Percentiles rank a stretch among this genome's conserved stretches.
These are phyloP conservation scores for Prosopis cineraria DNA, from an alignment of 306 rosid genomes.

Conservation along the genomic window DNA sequence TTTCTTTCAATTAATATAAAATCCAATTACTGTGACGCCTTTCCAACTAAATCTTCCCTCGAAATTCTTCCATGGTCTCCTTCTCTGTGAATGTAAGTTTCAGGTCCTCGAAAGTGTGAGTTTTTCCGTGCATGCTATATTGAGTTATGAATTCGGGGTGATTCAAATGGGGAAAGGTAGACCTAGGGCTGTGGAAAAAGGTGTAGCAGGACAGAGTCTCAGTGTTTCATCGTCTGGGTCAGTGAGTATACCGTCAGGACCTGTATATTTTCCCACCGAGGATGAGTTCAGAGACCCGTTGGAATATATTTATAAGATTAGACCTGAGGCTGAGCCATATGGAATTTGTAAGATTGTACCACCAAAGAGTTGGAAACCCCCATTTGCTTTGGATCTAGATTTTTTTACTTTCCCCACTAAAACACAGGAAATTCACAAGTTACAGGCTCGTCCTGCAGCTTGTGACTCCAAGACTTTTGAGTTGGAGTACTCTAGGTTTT, in stretches of 20 bases:
- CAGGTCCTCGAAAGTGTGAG: conserved; percentile 19
- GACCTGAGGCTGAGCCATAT: conserved; percentile 82
- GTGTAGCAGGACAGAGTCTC: conserved; percentile 65
- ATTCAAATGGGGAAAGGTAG: conserved; percentile 82
- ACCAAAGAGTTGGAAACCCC: conserved; percentile 85
- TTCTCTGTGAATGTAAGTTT: conserved; percentile 39
- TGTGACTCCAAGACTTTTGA: conserved; percentile 82
- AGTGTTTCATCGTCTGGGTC: conserved; percentile 51
- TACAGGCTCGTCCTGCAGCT: conserved; percentile 84
- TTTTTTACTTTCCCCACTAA: conserved; percentile 81
- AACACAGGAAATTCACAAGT: conserved; percentile 86
- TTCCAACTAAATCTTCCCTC: conserved; percentile 11
- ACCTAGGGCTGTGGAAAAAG: conserved; percentile 92
- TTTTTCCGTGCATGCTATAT: conserved; percentile 20
- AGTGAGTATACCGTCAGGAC: conserved; percentile 67
- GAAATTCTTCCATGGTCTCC: background rate
- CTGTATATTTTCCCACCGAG: conserved; percentile 81
- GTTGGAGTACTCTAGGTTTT: conserved; percentile 86
- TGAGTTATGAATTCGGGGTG: conserved; percentile 24
- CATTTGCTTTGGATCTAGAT: conserved; percentile 76
- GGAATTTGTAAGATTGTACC: conserved; percentile 98
- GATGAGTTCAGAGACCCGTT: conserved; percentile 93
- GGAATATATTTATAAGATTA: conserved; percentile 79
- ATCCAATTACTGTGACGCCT: background rate
- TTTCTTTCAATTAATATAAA: background rate